Percentiles rank a stretch among this genome's conserved stretches.
These are phyloP conservation scores for Periconia digitata DNA, from an alignment of 2,329 filamentous ascomycete genomes.

Conservation along the genomic window DNA sequence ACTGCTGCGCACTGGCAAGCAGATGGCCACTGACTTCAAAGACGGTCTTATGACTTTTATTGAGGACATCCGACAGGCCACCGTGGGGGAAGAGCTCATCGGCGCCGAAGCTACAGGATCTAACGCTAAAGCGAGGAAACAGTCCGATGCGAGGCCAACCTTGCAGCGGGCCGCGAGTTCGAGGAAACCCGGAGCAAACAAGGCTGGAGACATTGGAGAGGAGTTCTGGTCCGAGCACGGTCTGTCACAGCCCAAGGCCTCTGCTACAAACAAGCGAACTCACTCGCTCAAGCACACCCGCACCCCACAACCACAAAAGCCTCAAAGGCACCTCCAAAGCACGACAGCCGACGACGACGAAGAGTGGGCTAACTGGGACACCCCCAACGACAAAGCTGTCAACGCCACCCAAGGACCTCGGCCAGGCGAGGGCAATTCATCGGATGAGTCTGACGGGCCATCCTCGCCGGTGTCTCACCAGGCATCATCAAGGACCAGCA, in stretches of 20 bases:
- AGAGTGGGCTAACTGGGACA: conserved; percentile 61
- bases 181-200: conserved; percentile 26
- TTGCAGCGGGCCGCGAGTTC: conserved; percentile 36
- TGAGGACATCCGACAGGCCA: conserved; percentile 92
- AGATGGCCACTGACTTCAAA: conserved; percentile 86
- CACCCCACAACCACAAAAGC: conserved; percentile 41
- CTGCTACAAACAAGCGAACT: conserved; percentile 40
- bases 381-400: conserved; percentile 41
- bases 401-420: conserved; percentile 40
- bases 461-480: conserved; percentile 43
- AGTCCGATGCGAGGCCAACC: conserved; percentile 31
- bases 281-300: conserved; percentile 39
- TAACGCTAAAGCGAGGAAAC: conserved; percentile 32
- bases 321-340: conserved; percentile 8
- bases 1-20: conserved; percentile 57
- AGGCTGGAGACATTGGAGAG: conserved; percentile 41
- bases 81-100: conserved; percentile 77
- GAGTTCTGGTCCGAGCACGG: conserved; percentile 49
- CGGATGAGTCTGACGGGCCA: conserved; percentile 53
- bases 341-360: conserved; percentile 47
- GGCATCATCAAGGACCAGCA: conserved; percentile 57
- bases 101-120: conserved; percentile 37
- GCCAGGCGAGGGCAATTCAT: conserved; percentile 35
- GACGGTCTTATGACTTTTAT: conserved; percentile 92
- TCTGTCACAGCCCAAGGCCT: conserved; percentile 41